These are phyloP conservation scores for Termitomyces sp. DNA, from an alignment of 768 basidiomycete genomes.

Conservation along the genomic window DNA sequence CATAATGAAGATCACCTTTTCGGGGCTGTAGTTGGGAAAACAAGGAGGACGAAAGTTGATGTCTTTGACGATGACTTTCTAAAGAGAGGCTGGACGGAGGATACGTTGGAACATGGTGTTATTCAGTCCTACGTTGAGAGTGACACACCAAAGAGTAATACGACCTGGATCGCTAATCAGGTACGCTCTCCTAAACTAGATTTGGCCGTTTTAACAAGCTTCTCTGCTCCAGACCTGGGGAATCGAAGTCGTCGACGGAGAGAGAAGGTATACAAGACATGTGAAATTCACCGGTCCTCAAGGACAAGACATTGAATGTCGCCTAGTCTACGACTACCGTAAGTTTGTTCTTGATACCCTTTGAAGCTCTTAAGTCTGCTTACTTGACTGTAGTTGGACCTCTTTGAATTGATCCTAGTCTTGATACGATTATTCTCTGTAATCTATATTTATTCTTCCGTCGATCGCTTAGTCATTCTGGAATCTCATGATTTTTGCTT, in stretches of 20 bases:
- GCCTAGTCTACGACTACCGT: slow-evolving; percentile 68
- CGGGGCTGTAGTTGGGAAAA: slow-evolving; percentile 50
- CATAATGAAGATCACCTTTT: slow-evolving; percentile 57
- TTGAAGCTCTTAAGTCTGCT: background rate
- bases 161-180: slow-evolving; percentile 60
- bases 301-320: slow-evolving; percentile 50
- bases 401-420: background rate
- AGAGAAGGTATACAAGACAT: slow-evolving; percentile 56
- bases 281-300: slow-evolving; percentile 59
- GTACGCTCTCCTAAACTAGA: slow-evolving; percentile 26
- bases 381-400: background rate
- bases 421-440: background rate
- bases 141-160: slow-evolving; percentile 57
- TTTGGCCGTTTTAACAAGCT: background rate
- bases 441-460: background rate
- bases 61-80: slow-evolving; percentile 42
- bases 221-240: slow-evolving; percentile 48
- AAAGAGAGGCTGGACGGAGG: slow-evolving; percentile 35
- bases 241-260: slow-evolving; percentile 51
- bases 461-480: slow-evolving; percentile 4
- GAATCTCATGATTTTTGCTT: background rate
- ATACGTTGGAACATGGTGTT: slow-evolving; percentile 37
- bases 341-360: slow-evolving; percentile 19
- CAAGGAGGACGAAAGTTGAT: slow-evolving; percentile 43
- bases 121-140: slow-evolving; percentile 48